Percentiles rank a stretch among this genome's conserved stretches.
phyloP scores from a whole-genome alignment of 305 asterid genomes.

The Fraxinus latifolia region DNA sequence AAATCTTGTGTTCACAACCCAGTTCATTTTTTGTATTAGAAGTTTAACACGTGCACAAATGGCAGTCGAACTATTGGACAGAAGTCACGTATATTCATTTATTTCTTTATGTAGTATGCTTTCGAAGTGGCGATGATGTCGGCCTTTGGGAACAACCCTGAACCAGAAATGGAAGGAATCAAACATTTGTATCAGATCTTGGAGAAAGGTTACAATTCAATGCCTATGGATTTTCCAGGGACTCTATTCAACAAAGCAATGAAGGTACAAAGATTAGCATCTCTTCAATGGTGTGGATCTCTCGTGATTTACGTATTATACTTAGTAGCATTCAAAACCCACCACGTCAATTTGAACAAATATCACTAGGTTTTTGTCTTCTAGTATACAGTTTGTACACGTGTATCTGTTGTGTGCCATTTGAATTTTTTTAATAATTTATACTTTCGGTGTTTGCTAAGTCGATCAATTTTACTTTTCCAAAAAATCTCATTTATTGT shows the following conservation, averaged over 20 bases:
- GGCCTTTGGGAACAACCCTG: slow-evolving; percentile 42
- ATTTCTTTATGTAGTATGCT: slow-evolving; percentile 44
- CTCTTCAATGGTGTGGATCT: background rate
- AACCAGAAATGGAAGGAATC: slow-evolving; percentile 43
- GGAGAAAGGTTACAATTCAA: slow-evolving; percentile 72
- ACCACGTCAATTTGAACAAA: slow-evolving; percentile 7
- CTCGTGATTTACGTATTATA: background rate
- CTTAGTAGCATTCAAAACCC: background rate
- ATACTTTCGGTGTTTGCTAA: background rate
- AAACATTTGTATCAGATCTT: slow-evolving; percentile 40
- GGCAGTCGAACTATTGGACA: background rate
- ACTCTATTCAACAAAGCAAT: slow-evolving; percentile 53
- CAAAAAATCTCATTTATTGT: background rate
- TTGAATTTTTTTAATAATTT: background rate
- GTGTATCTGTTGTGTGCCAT: slow-evolving; percentile 1
- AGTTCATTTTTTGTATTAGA: background rate
- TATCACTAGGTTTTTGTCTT: slow-evolving; percentile 12
- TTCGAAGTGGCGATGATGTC: slow-evolving; percentile 69
- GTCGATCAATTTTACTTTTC: background rate
- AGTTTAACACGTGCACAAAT: no score
- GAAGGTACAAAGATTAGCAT: slow-evolving; percentile 35
- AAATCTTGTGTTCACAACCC: background rate
- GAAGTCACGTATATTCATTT: background rate
- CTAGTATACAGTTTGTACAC: slow-evolving; percentile 1
- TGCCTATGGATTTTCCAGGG: slow-evolving; percentile 62